These are phyloP conservation scores for Podospora pseudocomata DNA, from an alignment of 495 filamentous ascomycete species.

Conservation along the genomic window DNA sequence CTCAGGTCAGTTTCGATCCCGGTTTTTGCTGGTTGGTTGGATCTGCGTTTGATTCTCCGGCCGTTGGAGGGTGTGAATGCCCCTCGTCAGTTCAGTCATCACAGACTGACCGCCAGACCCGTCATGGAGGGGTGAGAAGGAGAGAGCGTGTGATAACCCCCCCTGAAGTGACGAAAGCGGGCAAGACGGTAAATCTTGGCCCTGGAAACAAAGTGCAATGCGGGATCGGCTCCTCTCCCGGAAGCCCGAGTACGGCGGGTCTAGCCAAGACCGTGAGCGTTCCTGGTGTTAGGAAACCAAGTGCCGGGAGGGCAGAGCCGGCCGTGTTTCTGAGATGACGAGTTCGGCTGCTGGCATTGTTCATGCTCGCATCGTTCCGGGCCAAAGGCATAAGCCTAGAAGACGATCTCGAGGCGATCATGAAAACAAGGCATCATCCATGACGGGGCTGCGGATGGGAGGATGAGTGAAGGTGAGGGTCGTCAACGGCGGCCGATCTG, in stretches of 20 bases:
- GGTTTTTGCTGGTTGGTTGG: slow-evolving; percentile 6
- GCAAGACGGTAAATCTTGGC: background rate
- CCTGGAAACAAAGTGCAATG: background rate
- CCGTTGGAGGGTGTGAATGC: slow-evolving; percentile 1
- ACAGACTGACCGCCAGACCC: slow-evolving; percentile 4
- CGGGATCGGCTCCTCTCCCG: slow-evolving; percentile 10
- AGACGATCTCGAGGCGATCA: background rate
- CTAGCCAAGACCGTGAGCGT: background rate
- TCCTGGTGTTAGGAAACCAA: background rate
- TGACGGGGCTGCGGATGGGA: too few relatives aligned
- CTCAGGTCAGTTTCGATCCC: background rate
- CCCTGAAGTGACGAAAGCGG: background rate
- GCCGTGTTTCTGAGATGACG: background rate
- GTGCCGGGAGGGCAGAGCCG: background rate
- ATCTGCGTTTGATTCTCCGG: slow-evolving; percentile 11
- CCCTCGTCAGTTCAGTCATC: background rate
- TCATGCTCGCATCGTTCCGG: background rate
- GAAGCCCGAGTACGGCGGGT: slow-evolving; percentile 8
- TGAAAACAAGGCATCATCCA: too few relatives aligned
- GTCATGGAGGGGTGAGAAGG: background rate
- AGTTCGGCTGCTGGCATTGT: background rate
- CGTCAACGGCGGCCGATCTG: background rate
- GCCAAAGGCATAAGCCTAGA: background rate
- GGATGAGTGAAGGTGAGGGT: background rate
- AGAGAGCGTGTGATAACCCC: background rate